phyloP scores from a whole-genome alignment of 1,284 basidiomycete species.

The Tausonia pullulans region DNA sequence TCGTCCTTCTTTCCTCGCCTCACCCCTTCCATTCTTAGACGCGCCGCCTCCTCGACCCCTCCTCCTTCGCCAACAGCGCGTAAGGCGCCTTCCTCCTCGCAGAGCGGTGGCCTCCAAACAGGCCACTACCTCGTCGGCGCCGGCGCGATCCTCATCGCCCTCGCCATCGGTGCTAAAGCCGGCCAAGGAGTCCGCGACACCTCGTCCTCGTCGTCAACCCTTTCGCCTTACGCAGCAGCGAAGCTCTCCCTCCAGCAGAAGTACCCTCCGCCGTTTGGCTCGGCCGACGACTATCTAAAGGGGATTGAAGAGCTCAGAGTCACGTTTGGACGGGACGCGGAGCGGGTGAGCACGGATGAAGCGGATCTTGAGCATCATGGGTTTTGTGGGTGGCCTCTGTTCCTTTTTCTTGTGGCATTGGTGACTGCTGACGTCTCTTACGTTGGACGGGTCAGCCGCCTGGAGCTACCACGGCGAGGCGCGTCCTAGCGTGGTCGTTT shows the following conservation, averaged over 20 bases:
- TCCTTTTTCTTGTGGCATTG: too few relatives aligned
- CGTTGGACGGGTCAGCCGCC: not conserved
- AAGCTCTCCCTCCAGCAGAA: not conserved
- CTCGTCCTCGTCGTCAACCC: too few relatives aligned
- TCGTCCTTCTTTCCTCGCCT: too few relatives aligned
- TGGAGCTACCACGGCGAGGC: slow-evolving; percentile 35
- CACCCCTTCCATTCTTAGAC: too few relatives aligned
- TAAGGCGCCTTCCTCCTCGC: too few relatives aligned
- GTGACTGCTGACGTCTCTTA: not conserved
- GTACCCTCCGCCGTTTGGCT: slow-evolving; percentile 14
- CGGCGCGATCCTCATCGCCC: too few relatives aligned
- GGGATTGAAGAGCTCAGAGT: slow-evolving; percentile 9
- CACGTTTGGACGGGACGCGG: not conserved
- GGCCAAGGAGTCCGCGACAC: too few relatives aligned
- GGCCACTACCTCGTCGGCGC: too few relatives aligned
- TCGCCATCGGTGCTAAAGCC: too few relatives aligned
- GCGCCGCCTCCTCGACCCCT: too few relatives aligned
- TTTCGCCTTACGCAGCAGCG: not conserved
- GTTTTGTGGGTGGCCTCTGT: slow-evolving; percentile 22
- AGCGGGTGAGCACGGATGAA: slow-evolving; percentile 21
- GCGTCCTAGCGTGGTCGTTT: slow-evolving; percentile 35
- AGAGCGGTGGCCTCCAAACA: too few relatives aligned
- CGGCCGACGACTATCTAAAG: not conserved
- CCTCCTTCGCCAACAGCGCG: too few relatives aligned
- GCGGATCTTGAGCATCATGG: slow-evolving; percentile 32